A percentile compares a stretch with the other conserved stretches of the same genome.
phyloP scores from a whole-genome alignment of 2,329 filamentous ascomycete species.

The Cyphellophora europaea region DNA sequence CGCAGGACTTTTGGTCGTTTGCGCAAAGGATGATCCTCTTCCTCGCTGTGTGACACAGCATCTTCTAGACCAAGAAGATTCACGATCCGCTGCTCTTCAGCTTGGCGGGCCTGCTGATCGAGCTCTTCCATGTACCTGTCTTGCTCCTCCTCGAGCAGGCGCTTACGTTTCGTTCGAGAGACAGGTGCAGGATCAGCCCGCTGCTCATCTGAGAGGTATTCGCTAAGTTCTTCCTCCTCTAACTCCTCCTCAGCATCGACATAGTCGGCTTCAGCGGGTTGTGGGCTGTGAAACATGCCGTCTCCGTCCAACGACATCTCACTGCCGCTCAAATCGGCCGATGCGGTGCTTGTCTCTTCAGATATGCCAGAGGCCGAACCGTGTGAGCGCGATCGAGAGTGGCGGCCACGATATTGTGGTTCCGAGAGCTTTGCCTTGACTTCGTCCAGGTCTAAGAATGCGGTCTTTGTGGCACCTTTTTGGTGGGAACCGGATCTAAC shows the following conservation, averaged over 20 bases:
- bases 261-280: too few relatives aligned
- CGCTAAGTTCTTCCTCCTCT: background rate
- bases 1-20: slow-evolving; percentile 17
- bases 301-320: background rate
- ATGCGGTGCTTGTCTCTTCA: too few relatives aligned
- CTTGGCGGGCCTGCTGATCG: slow-evolving; percentile 34
- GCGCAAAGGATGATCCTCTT: slow-evolving; percentile 6
- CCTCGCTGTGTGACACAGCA: slow-evolving; percentile 9
- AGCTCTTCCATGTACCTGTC: slow-evolving; percentile 34
- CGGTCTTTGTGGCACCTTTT: slow-evolving; percentile 9
- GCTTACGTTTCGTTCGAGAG: slow-evolving; percentile 6
- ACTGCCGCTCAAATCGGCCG: background rate
- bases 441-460: slow-evolving; percentile 9
- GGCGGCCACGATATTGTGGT: background rate
- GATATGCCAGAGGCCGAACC: too few relatives aligned
- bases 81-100: slow-evolving; percentile 32
- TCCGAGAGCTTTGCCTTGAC: slow-evolving; percentile 18
- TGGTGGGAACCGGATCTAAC: slow-evolving; percentile 25
- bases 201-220: background rate
- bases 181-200: slow-evolving; percentile 1
- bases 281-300: background rate
- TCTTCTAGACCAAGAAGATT: slow-evolving; percentile 13
- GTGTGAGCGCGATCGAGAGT: background rate
- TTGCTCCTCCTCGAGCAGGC: slow-evolving; percentile 27
- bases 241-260: too few relatives aligned